Base-by-base conservation (phyloP, 495 filamentous ascomycete species). In the Bombardia bombarda region DNA sequence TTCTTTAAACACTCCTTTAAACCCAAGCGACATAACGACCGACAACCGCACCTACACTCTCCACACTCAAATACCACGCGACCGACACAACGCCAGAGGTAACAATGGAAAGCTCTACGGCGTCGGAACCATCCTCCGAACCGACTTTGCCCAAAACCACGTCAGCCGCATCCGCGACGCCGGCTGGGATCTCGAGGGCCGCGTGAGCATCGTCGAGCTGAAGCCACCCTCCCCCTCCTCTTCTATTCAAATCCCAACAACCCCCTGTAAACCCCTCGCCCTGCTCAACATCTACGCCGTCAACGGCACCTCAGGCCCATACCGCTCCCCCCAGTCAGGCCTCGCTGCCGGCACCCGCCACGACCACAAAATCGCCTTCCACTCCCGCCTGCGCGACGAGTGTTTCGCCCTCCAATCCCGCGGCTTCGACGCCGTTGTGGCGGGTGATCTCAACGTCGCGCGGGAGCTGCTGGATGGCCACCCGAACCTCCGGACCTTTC, bases 101-200 rank as follows among this genome's bases (percentile, higher is more conserved):
- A 74, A 72, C 25, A 56, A 62, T 7, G 60, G 72, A 1, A 73
- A 61, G 37, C 52, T 77, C 4, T 70, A 78, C 44, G 74, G 74
- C 38, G 72, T 78, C 8, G 68, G 60, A 18, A 64, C 62, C 22
- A 55, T 77, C 34, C 38, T 76, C 0, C 62, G 74, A 0, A 49
- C 55, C 5, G 72, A 77, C 42, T 51, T 77, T 32, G 49, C 38
- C 18, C 24, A 46, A 7, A 10, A 31, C 2, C 35, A 43, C 32
- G 48, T 53, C 21, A 16, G 36, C 4, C 20, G 28, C 4, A 50
- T 61, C 0, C 57, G 57, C 7, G 51, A 38, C 2, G 65, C 69
- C 0, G 53, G 63, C 23, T 77, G 74, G 74, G 74, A 78, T 35
- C 37, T 51, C 7, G 74, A 78, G 57, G 74, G 74, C 2, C 63